phyloP scores from a whole-genome alignment of 129 eudicot species.

The Chrysanthemum seticuspe region DNA sequence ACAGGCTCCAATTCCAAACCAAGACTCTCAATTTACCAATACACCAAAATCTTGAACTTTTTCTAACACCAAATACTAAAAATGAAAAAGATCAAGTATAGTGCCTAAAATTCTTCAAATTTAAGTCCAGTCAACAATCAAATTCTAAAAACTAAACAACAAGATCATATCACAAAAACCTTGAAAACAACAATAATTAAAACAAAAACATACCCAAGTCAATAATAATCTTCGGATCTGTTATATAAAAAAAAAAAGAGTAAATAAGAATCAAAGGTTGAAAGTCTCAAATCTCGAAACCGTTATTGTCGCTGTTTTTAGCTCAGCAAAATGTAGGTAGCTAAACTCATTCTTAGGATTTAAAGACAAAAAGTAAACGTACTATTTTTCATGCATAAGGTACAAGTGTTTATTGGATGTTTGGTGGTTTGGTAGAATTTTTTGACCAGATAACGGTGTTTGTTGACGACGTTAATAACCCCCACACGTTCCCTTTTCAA shows the following conservation, averaged over 20 bases:
- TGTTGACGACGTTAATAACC: neutral
- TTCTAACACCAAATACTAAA: no score
- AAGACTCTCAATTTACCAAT: constrained; percentile 1
- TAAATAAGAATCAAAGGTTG: constrained; percentile 20
- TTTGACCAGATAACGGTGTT: constrained; percentile 38
- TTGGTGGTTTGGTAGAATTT: constrained; percentile 36
- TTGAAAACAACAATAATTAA: constrained; percentile 10
- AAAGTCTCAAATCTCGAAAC: constrained; percentile 47
- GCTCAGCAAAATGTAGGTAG: constrained; percentile 27
- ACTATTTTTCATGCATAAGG: neutral
- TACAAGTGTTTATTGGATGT: constrained; percentile 24
- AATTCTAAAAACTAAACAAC: constrained; percentile 18
- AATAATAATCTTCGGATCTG: constrained; percentile 27
- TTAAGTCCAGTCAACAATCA: constrained; percentile 16
- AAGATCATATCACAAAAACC: constrained; percentile 18
- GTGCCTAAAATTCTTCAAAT: constrained; percentile 1
- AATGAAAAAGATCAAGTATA: constrained; percentile 7
- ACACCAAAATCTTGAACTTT: neutral
- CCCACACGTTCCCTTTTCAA: neutral
- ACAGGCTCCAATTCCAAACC: constrained; percentile 8
- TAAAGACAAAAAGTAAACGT: constrained; percentile 15
- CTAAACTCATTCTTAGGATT: constrained; percentile 16
- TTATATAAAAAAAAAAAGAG: neutral
- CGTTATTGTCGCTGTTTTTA: constrained; percentile 47
- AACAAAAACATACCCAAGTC: constrained; percentile 16